Evolutionary conservation across 768 basidiomycete species (phyloP), one percentile per base, ranked within the genome.

Genomic region (Mycena galericulata): DNA sequence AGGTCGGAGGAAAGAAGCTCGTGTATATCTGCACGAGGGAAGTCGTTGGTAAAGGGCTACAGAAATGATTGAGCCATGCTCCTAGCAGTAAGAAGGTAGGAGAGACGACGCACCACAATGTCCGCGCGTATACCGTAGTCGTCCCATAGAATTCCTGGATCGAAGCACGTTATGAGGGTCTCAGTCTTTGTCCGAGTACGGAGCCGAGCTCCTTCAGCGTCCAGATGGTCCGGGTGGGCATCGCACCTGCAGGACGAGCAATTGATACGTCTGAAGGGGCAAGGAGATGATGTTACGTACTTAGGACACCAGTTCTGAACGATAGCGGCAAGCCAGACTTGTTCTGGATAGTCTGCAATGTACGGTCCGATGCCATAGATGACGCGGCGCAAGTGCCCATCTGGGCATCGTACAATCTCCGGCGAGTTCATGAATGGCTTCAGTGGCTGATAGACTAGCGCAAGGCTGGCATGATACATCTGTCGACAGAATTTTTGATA

Each of bases 341-440:
- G 79, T 51, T 80, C 79, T 10, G 75, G 76, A 63, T 80, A 80
- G 54, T 80, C 77, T 0, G 76, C 77, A 54, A 79, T 78, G 41
- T 73, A 79, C 0, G 76, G 73, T 0, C 75, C 78, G 15, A 80
- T 36, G 4, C 65, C 71, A 46, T 74, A 79, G 4, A 80, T 74
- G 1, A 72, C 72, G 0, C 70, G 63, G 1, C 74, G 71, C 63
- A 57, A 80, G 45, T 80, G 73, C 0, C 70, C 67, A 63, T 81
- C 77, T 1, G 76, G 69, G 47, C 76, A 79, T 2, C n/a, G 26
- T 2, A 60, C 24, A 20, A 78, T 43, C 15, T 70, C 62, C 7
- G 77, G 75, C 0, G 18, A 72, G 10, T n/a, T 56, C 78, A 77
- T 78, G 2, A 18, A 71, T 14, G 67, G 63, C 26, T 73, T 70